Evolutionary conservation across 2,329 filamentous ascomycete species (phyloP).

Genomic region (Arachnopeziza araneosa): DNA sequence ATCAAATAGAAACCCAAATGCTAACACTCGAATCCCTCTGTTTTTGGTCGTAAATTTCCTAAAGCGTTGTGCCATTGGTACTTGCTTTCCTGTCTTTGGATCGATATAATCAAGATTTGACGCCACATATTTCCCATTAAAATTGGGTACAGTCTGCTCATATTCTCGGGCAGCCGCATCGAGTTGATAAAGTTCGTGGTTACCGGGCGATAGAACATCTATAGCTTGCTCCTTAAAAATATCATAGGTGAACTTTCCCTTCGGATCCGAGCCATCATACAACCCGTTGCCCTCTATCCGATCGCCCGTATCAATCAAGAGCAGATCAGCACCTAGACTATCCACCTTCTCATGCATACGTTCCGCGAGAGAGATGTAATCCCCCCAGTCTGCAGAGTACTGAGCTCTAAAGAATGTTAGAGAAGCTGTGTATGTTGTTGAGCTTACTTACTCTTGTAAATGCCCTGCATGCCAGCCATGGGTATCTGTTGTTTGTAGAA

Average conservation of each 20-base stretch:
- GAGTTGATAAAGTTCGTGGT: conserved; percentile 88
- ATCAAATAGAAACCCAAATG: conserved; percentile 93
- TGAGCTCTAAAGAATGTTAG: conserved; percentile 54
- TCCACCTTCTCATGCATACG: conserved; percentile 78
- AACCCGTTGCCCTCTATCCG: conserved; percentile 90
- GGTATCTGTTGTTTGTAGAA: conserved; percentile 92
- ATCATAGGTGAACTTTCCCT: conserved; percentile 82
- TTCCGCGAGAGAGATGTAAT: conserved; percentile 88
- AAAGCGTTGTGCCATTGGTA: conserved; percentile 75
- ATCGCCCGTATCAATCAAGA: conserved; percentile 95
- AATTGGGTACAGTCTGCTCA: conserved; percentile 75
- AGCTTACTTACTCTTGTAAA: conserved; percentile 66
- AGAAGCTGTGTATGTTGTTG: not conserved
- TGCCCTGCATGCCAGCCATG: conserved; percentile 96
- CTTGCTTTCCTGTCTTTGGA: conserved; percentile 60
- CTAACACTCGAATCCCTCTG: conserved; percentile 73
- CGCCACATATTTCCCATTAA: conserved; percentile 73
- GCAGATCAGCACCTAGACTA: conserved; percentile 69
- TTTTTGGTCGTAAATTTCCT: conserved; percentile 90
- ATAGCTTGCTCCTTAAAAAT: conserved; percentile 79
- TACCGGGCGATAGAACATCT: conserved; percentile 81
- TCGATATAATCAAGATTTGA: conserved; percentile 90
- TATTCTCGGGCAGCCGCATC: conserved; percentile 76
- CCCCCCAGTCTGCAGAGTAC: conserved; percentile 97
- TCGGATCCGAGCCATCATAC: conserved; percentile 83